Evolutionary conservation across 2,329 filamentous ascomycete genomes (phyloP).

Genomic region (Beauveria pseudobassiana): DNA sequence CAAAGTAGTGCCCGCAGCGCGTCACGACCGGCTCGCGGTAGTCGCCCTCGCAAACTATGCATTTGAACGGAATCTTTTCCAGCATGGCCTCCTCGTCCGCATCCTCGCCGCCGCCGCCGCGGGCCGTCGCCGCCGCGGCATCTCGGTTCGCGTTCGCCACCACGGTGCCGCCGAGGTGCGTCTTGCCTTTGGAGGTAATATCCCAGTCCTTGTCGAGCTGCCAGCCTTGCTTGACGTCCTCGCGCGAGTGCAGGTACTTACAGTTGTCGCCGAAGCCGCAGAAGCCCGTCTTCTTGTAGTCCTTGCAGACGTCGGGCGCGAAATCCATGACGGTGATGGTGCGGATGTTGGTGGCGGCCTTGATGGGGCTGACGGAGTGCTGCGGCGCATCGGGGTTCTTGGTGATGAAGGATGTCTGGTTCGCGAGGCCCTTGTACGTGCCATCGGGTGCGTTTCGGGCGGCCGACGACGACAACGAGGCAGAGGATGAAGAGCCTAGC

Average conservation of each 20-base stretch:
- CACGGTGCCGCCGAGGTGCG: constrained; percentile 51
- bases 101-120: constrained; percentile 31
- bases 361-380: constrained; percentile 73
- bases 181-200: constrained; percentile 65
- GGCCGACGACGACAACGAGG: constrained; percentile 26
- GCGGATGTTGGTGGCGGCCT: constrained; percentile 81
- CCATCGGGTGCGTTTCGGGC: constrained; percentile 42
- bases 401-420: constrained; percentile 66
- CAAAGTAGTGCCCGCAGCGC: constrained; percentile 93
- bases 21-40: constrained; percentile 81
- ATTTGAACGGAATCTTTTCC: constrained; percentile 81
- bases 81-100: constrained; percentile 62
- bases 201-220: constrained; percentile 95
- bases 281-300: constrained; percentile 71
- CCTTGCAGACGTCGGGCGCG: constrained; percentile 89
- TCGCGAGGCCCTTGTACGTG: constrained; percentile 69
- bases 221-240: constrained; percentile 87
- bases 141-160: constrained; percentile 51
- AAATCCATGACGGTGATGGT: constrained; percentile 89
- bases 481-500: constrained; percentile 31
- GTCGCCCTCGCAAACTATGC: constrained; percentile 72
- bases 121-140: constrained; percentile 19
- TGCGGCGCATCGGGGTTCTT: constrained; percentile 69
- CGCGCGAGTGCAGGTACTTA: constrained; percentile 70
- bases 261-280: constrained; percentile 57